Conservation (phyloP, 176 grass and related monocot species). For the Oropetium thomaeum region DNA sequence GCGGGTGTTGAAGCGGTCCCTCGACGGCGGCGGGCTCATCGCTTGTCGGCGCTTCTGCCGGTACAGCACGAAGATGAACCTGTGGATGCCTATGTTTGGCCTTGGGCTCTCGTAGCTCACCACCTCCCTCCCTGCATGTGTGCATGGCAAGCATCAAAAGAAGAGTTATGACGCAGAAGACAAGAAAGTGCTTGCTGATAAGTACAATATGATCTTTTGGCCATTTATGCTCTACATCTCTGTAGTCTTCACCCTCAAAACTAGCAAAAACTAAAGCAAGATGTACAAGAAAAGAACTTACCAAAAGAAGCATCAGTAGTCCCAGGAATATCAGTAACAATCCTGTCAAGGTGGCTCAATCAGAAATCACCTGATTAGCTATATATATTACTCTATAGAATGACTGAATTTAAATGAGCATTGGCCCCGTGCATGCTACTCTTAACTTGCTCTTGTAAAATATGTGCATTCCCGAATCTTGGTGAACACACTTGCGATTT, state of each 20-base stretch:
- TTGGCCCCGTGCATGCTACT: background rate
- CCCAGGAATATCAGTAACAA: constrained; percentile 81
- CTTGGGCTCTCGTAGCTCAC: constrained; percentile 72
- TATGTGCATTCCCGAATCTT: constrained; percentile 20
- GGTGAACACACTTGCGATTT: background rate
- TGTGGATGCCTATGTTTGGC: constrained; percentile 82
- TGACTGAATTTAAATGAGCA: background rate
- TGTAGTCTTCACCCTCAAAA: constrained; percentile 14
- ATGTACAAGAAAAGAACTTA: constrained; percentile 49
- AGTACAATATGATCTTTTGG: background rate
- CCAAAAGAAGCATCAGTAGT: constrained; percentile 83
- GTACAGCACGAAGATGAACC: constrained; percentile 77
- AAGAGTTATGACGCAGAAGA: background rate
- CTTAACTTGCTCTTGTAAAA: background rate
- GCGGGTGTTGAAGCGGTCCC: constrained; percentile 75
- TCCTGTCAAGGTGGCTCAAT: constrained; percentile 49
- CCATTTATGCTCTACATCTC: background rate
- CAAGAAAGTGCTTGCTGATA: background rate
- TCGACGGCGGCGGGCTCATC: constrained; percentile 39
- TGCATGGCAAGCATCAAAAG: background rate
- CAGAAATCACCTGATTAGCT: constrained; percentile 19
- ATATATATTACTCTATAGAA: constrained; percentile 13
- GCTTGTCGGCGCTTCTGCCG: constrained; percentile 54
- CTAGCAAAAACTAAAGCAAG: constrained; percentile 35
- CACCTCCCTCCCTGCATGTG: constrained; percentile 61